Base-by-base conservation (phyloP, 2,329 filamentous ascomycete genomes). In the Sporothrix sp. region DNA sequence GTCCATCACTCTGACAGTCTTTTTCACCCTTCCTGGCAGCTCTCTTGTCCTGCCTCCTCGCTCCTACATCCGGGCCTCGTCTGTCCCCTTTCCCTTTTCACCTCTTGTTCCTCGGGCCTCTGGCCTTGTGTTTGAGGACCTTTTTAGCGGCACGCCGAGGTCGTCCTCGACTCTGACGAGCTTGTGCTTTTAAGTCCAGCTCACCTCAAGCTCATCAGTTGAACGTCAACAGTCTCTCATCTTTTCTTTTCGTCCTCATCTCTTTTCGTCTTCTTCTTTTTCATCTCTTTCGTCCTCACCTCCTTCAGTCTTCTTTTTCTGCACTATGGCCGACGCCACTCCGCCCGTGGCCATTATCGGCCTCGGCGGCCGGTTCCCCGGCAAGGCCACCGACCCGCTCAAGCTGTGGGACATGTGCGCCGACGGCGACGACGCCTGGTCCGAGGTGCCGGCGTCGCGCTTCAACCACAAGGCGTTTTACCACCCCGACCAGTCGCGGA, bases 331-430 rank as follows among this genome's bases (percentile, higher is more conserved):
- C 7, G 39, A 48, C 5, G 0, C 36, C 20, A 40, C 60, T 33
- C 60, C 63, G 28, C 67, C 56, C 18, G 42, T 71, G 39, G 68
- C 67, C 18, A 61, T 70, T 16, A 56, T 70, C 37, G 68, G 68
- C 38, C 61, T 60, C 9, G 63, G 60, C 11, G 67, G 66, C 52
- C 62, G 66, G 18, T 66, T 68, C n/a, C 64, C 66, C 1, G 65
- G 66, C 7, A 59, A 57, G 36, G 61, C 63, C 2, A 62, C 54
- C 1, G 61, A 59, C 16, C 61, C 64, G 1, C 58, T 61, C 1
- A 59, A 60, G 49, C 57, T 68, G 5, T 68, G 63, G 62, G 59
- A 65, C 2, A 56, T 66, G 48, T 57, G 56, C 7, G 33, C 50
- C 8, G 30, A 45, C 7, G 54, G 54, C n/a, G 28, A 42, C 7